phyloP scores from a whole-genome alignment of 1,284 basidiomycete genomes.

The Ustilago crameri region DNA sequence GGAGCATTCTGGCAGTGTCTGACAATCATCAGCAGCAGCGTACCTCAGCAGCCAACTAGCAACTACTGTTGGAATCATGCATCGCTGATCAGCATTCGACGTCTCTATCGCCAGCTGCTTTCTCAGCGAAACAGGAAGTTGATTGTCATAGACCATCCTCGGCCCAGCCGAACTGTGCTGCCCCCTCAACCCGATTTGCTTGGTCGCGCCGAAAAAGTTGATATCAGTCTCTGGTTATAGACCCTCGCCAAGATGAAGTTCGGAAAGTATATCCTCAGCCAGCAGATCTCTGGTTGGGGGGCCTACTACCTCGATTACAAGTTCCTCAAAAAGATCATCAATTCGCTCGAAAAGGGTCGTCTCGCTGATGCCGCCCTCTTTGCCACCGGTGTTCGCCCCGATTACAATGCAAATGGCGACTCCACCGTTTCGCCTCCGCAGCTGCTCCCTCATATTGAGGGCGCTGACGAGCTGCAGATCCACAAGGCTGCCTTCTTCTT shows the following conservation, averaged over 20 bases:
- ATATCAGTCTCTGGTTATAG: no score
- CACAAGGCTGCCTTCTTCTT: constrained; percentile 99
- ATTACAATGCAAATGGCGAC: constrained; percentile 28
- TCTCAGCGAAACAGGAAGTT: not conserved
- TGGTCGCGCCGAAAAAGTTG: no score
- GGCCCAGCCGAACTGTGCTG: not conserved
- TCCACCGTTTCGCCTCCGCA: constrained; percentile 39
- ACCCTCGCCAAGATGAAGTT: constrained; percentile 74
- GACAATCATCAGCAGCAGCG: not conserved
- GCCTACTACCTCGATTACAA: constrained; percentile 98
- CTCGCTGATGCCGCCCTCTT: constrained; percentile 88
- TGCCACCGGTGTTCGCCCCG: constrained; percentile 82
- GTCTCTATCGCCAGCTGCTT: not conserved
- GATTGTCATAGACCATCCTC: not conserved
- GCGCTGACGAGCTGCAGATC: constrained; percentile 71
- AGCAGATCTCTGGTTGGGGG: constrained; percentile 97
- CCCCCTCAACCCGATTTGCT: not conserved
- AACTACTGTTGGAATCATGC: not conserved
- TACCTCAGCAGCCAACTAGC: no score
- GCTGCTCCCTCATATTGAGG: constrained; percentile 53
- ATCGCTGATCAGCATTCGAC: not conserved
- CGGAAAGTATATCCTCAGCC: constrained; percentile 95
- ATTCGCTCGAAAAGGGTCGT: constrained; percentile 90
- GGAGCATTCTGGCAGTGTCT: no score
- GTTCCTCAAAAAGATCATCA: constrained; percentile 97